A percentile compares a stretch with the other conserved stretches of the same genome.
Conservation (phyloP, 164 flowering plant genomes). For the Chloranthus sessilifolius region DNA sequence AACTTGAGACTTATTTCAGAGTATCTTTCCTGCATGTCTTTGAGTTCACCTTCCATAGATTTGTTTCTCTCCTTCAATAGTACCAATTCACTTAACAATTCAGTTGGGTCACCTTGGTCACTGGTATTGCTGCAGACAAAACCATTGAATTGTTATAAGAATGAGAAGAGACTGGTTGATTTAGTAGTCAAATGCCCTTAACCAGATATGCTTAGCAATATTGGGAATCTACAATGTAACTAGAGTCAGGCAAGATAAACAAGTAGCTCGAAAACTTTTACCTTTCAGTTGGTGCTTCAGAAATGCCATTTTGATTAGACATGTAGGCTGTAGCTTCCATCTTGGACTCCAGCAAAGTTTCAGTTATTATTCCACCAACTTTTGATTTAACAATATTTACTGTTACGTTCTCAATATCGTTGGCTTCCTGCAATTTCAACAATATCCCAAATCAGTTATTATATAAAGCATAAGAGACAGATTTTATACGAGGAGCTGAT, state of each 20-base stretch:
- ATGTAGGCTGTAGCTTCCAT: background rate
- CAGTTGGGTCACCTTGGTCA: constrained; percentile 19
- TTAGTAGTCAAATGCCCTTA: background rate
- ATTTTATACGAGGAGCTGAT: no score
- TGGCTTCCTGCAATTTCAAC: constrained; percentile 20
- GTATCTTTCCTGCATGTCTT: constrained; percentile 90
- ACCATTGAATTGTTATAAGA: background rate
- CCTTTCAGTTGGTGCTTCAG: constrained; percentile 10
- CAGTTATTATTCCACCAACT: constrained; percentile 9
- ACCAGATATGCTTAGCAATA: background rate
- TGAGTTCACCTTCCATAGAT: constrained; percentile 73
- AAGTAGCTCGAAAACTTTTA: background rate
- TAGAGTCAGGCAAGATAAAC: background rate
- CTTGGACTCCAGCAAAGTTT: constrained; percentile 3
- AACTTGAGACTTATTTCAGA: constrained; percentile 90
- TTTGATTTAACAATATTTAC: constrained; percentile 11
- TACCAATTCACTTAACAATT: constrained; percentile 33
- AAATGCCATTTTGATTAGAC: constrained; percentile 11
- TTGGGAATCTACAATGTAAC: no score
- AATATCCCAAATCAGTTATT: no score
- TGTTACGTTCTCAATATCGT: constrained; percentile 8
- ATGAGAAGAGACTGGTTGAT: background rate
- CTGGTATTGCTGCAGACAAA: constrained; percentile 21
- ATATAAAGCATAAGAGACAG: no score
- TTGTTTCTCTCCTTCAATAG: constrained; percentile 50